Percentiles rank a stretch among this genome's conserved stretches.
These are phyloP conservation scores for Sisymbrium irio DNA, from an alignment of 345 rosid species.

Conservation along the genomic window DNA sequence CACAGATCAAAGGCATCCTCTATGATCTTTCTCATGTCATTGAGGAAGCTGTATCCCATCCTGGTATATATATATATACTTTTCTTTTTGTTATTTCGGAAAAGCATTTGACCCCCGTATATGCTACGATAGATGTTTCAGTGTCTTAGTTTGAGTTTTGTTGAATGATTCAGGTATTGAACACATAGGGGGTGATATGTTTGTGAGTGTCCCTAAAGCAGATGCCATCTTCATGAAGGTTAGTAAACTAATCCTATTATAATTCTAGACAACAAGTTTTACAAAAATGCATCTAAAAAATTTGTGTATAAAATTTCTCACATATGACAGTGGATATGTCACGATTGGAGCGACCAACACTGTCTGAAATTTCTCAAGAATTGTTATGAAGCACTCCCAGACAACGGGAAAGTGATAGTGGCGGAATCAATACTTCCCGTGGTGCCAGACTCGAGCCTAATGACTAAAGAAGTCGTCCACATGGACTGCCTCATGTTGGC, in stretches of 20 bases:
- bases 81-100: not conserved
- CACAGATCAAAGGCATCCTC: slow-evolving; percentile 64
- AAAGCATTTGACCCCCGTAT: not conserved
- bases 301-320: not conserved
- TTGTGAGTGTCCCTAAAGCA: slow-evolving; percentile 60
- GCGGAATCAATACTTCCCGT: slow-evolving; percentile 69
- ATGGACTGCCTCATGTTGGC: slow-evolving; percentile 75
- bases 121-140: not conserved
- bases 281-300: not conserved
- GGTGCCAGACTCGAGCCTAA: slow-evolving; percentile 60
- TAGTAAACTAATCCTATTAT: not conserved
- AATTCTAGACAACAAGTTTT: not conserved
- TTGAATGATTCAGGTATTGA: slow-evolving; percentile 50
- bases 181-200: slow-evolving; percentile 85
- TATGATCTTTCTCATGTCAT: slow-evolving; percentile 77
- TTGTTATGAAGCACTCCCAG: slow-evolving; percentile 64
- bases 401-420: slow-evolving; percentile 68
- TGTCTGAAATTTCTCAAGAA: slow-evolving; percentile 63
- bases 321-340: slow-evolving; percentile 72
- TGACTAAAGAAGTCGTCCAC: slow-evolving; percentile 40
- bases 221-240: slow-evolving; percentile 94
- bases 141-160: not conserved
- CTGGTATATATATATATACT: not conserved
- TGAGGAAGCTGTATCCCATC: slow-evolving; percentile 16
- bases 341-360: slow-evolving; percentile 80